Conservation (phyloP, 495 filamentous ascomycete genomes). For the Penicillium crystallinum region DNA sequence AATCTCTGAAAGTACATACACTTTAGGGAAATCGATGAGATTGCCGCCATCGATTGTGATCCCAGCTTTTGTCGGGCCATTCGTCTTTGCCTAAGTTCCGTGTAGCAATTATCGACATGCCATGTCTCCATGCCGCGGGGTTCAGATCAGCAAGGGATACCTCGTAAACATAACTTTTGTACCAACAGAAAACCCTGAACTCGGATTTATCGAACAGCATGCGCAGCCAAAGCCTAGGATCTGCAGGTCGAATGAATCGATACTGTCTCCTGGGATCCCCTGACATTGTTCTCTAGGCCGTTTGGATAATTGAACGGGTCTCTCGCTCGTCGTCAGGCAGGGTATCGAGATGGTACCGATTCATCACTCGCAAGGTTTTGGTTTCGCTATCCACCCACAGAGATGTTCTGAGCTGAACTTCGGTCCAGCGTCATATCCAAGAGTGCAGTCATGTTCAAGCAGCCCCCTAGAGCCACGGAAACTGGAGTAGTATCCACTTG, state of each 20-base stretch:
- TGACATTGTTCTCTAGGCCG: no score
- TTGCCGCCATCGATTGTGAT: background rate
- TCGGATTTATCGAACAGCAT: background rate
- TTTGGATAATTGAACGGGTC: background rate
- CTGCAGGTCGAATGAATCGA: no score
- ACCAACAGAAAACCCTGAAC: background rate
- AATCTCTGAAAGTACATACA: no score
- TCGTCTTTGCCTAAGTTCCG: background rate
- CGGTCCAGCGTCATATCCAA: background rate
- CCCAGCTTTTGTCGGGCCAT: background rate
- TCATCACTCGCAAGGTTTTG: background rate
- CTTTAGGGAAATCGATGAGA: conserved; percentile 27
- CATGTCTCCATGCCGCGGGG: background rate
- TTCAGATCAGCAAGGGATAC: background rate
- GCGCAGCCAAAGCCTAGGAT: background rate
- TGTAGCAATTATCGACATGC: background rate
- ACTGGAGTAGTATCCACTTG: no score
- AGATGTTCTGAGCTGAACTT: background rate
- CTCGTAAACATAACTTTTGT: background rate
- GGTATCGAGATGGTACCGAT: background rate
- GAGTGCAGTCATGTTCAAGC: background rate
- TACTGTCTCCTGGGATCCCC: no score
- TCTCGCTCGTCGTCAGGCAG: background rate
- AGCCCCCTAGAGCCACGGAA: no score
- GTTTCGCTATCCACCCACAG: background rate